Evolutionary conservation across 2,329 filamentous ascomycete species (phyloP), one percentile per base, ranked within the genome.

Genomic region (Neodidymelliopsis sp.): DNA sequence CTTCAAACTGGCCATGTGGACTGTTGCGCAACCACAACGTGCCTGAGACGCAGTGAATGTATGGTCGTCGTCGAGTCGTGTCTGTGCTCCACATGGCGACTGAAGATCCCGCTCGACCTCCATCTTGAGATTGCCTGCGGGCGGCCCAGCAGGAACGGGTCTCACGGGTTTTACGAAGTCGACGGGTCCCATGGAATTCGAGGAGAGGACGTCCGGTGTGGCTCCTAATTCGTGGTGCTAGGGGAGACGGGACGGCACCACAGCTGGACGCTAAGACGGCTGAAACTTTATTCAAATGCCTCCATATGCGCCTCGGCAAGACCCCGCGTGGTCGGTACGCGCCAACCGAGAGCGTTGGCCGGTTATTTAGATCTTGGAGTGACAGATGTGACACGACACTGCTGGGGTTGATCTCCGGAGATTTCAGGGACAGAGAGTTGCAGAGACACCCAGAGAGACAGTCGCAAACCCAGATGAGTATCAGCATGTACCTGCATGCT

Each of bases 241-340:
- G 33, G 40, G 35, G 30, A 35, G 6, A 16, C 47, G 47, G 47
- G 29, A 44, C 30, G 47, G 40, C 34, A 40, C 40, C 34, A 34
- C 35, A 35, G 19, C 29, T 29, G 15, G 31, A 40, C 29, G 29
- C 19, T 25, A 25, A 35, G 46, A 43, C 33, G 27, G 31, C 18
- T 8, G 2, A 25, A 44, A 49, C 39, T 15, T 13, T 33, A 28
- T 15, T 23, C 9, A n/a, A 12, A 28, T 36, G 25, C 22, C 9
- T 30, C 9, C 13, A 20, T 11, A 15, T 41, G 20, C 38, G 27
- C 15, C n/a, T 49, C 46, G 46, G 39, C 15, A 35, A 12, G 13
- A 29, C 37, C 19, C 39, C 34, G 33, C 28, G 28, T 34, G n/a
- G 34, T 8, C 23, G 13, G 39, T 13, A 40, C 18, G n/a, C 27